Percentiles rank a stretch among this genome's conserved stretches.
These are phyloP conservation scores for Craspedostauros australis DNA, from an alignment of 108 stramenopile genomes.

Conservation along the genomic window DNA sequence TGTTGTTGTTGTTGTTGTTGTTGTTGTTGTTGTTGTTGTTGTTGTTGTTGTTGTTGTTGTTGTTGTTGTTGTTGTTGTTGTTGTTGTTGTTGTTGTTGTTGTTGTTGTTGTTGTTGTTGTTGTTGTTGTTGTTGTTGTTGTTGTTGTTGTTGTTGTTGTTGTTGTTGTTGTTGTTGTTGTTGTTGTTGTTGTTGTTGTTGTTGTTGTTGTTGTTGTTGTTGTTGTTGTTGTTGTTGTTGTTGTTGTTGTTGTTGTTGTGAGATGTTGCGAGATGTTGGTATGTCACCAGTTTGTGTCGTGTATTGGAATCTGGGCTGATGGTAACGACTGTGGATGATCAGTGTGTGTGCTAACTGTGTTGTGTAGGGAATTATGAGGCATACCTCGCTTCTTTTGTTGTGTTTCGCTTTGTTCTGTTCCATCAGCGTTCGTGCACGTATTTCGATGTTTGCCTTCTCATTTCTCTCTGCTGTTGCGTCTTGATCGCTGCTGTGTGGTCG, in stretches of 20 bases:
- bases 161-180: constrained; percentile 11
- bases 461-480: no score
- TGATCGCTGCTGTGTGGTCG: no score
- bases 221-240: constrained; percentile 11
- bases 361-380: no score
- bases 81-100: constrained; percentile 11
- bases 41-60: constrained; percentile 11
- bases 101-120: constrained; percentile 11
- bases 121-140: constrained; percentile 11
- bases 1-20: constrained; percentile 11
- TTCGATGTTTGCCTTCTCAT: no score
- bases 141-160: constrained; percentile 11
- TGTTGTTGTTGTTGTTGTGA: no score
- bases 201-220: constrained; percentile 11
- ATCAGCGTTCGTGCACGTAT: no score
- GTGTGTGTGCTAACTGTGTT: no score
- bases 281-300: no score
- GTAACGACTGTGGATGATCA: no score
- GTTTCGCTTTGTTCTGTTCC: no score
- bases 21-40: constrained; percentile 11
- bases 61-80: constrained; percentile 11
- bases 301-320: no score
- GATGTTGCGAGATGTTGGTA: background rate
- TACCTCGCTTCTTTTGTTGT: no score
- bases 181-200: constrained; percentile 11